Evolutionary conservation across 1,139 yeast genomes (phyloP), one percentile per base, ranked within the genome.

Genomic region (Geotrichum australiense): DNA sequence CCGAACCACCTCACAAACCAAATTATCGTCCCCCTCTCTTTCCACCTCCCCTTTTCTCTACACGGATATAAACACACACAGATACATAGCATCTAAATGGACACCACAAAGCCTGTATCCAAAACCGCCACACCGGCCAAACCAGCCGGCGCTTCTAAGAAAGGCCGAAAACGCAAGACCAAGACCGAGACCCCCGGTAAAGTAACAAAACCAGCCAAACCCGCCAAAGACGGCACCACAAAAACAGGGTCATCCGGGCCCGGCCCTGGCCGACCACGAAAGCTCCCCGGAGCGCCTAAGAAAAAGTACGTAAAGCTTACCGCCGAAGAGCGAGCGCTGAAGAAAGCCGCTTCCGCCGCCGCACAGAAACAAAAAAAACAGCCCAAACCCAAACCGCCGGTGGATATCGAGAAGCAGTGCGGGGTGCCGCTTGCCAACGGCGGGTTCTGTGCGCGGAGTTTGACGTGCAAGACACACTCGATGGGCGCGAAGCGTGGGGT

Each of bases 401-500:
- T 89, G 33, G 96, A 91, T 62, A 94, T 91, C 18, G 97, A 91
- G 59, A 80, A 76, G 50, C 97, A 91, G 62, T 91, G 98, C 69
- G 98, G 98, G 59, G 98, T 91, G 5, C 84, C 87, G 3, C 66
- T 91, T 46, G 89, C 96, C 0, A 82, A 82, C 50, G 97, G 97
- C 11, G 95, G 94, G 0, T 79, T 78, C 55, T 91, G 98, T 69
- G 96, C 96, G 4, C 73, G 98, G 41, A 85, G 96, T 0, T 68
- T 91, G 50, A 91, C 98, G 0, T 91, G 98, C 70, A 91, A 91
- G 59, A 86, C 97, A 1, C 98, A 91, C 63, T 85, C 96, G 0
- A 89, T 91, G 95, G 96, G 96, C 20, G 95, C 96, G 22, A 89
- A 89, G 55, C 74, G 96, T 55, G 89, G 95, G 1, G 97, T 89